Evolutionary conservation across 345 rosid species (phyloP).

Genomic region (Streptanthus diversifolius): DNA sequence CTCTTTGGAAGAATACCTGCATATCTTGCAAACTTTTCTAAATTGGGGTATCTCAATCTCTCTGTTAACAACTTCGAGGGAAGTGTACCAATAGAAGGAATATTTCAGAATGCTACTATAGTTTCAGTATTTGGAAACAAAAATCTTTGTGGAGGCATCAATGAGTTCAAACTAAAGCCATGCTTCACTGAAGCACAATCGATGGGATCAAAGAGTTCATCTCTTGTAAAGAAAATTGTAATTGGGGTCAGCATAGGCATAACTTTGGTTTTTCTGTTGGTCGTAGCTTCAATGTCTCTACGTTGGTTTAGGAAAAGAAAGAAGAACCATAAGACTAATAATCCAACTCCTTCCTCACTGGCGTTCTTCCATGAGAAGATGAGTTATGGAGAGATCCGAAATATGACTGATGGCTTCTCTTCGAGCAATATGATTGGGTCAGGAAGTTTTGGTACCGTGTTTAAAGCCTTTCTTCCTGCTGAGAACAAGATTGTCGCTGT

Average conservation of each 20-base stretch:
- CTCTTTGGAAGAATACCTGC: background rate
- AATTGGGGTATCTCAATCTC: background rate
- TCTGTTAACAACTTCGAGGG: background rate
- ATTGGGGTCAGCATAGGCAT: background rate
- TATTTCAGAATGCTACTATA: background rate
- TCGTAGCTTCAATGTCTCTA: background rate
- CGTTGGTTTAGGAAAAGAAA: background rate
- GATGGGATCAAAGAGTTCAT: background rate
- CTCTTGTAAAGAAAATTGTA: background rate
- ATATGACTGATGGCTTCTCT: background rate
- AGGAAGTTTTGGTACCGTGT: background rate
- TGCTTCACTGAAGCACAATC: background rate
- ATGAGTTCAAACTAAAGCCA: background rate
- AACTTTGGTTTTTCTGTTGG: background rate
- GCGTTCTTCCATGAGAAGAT: background rate
- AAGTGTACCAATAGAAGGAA: background rate
- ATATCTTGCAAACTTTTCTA: background rate
- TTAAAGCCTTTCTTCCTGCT: background rate
- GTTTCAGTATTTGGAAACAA: background rate
- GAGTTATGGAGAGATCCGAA: background rate
- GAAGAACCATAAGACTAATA: background rate
- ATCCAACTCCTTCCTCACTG: background rate
- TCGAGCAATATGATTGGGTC: background rate
- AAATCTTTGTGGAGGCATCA: background rate
- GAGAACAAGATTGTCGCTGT: background rate